These are phyloP conservation scores for Cyclostephanos tholiformis DNA, from an alignment of 108 stramenopile species.

Conservation along the genomic window DNA sequence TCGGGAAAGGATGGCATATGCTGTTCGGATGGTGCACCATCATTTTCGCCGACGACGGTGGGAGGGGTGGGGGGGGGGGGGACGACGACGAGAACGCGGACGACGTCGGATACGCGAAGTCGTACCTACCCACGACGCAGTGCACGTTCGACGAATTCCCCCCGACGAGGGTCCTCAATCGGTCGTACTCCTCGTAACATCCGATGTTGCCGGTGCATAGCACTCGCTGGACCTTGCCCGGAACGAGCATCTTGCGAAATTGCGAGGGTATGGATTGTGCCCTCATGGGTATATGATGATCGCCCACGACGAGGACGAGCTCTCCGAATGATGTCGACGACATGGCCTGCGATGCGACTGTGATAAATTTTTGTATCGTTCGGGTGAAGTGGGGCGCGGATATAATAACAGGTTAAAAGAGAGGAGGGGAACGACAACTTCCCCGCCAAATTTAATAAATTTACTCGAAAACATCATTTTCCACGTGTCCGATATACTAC, in stretches of 20 bases:
- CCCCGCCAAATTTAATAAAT: too few relatives aligned
- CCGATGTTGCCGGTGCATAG: constrained; percentile 97
- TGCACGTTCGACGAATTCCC: constrained; percentile 91
- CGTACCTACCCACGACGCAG: constrained; percentile 91
- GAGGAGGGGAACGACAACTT: too few relatives aligned
- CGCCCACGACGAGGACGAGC: constrained; percentile 91
- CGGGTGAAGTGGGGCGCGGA: too few relatives aligned
- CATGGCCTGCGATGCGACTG: constrained; percentile 44
- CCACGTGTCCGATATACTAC: too few relatives aligned
- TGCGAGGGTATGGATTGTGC: constrained; percentile 90
- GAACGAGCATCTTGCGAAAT: constrained; percentile 96
- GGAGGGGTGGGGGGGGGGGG: too few relatives aligned
- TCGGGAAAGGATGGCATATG: constrained; percentile 75
- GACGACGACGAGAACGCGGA: not conserved
- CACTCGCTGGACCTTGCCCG: constrained; percentile 98
- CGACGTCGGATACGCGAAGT: constrained; percentile 30
- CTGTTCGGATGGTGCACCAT: too few relatives aligned
- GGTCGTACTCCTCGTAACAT: constrained; percentile 84
- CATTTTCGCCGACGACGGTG: too few relatives aligned
- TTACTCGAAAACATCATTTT: too few relatives aligned
- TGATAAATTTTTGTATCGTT: too few relatives aligned
- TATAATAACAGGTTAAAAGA: too few relatives aligned
- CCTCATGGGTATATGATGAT: constrained; percentile 94
- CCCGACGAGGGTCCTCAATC: constrained; percentile 73
- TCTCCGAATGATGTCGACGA: constrained; percentile 88